Conservation (phyloP, 2,329 filamentous ascomycete genomes). For the Macroventuria anomochaeta region DNA sequence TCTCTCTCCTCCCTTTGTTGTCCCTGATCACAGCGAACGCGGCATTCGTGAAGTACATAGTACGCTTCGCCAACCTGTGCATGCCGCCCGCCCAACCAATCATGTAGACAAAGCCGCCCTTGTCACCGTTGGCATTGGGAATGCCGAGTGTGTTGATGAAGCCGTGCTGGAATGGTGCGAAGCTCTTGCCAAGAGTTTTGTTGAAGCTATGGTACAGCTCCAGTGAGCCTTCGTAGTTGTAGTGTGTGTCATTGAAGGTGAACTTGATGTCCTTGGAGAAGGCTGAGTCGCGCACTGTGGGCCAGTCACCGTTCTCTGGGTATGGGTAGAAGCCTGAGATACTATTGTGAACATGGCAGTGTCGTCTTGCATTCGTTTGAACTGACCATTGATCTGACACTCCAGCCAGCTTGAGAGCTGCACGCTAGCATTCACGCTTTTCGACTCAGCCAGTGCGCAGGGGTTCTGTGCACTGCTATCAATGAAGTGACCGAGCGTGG, state of each 20-base stretch:
- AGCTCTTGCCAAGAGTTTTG: conserved; percentile 32
- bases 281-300: conserved; percentile 26
- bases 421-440: conserved; percentile 34
- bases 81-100: conserved; percentile 43
- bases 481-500: neutral
- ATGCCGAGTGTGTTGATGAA: conserved; percentile 37
- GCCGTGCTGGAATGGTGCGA: conserved; percentile 40
- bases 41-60: conserved; percentile 42
- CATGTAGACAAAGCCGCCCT: conserved; percentile 42
- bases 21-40: conserved; percentile 39
- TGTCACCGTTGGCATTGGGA: conserved; percentile 40
- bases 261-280: conserved; percentile 39
- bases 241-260: conserved; percentile 43
- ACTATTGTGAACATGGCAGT: neutral
- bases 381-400: conserved; percentile 40
- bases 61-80: conserved; percentile 26
- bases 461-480: conserved; percentile 22
- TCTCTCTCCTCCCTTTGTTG: conserved; percentile 32
- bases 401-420: conserved; percentile 42
- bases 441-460: conserved; percentile 31
- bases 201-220: conserved; percentile 39
- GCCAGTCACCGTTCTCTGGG: conserved; percentile 41
- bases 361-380: neutral
- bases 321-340: conserved; percentile 40
- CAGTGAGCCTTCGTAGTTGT: conserved; percentile 39